Evolutionary conservation across 257 asterid genomes (phyloP), one percentile per base, ranked within the genome.

Genomic region (Primulina huaijiensis): DNA sequence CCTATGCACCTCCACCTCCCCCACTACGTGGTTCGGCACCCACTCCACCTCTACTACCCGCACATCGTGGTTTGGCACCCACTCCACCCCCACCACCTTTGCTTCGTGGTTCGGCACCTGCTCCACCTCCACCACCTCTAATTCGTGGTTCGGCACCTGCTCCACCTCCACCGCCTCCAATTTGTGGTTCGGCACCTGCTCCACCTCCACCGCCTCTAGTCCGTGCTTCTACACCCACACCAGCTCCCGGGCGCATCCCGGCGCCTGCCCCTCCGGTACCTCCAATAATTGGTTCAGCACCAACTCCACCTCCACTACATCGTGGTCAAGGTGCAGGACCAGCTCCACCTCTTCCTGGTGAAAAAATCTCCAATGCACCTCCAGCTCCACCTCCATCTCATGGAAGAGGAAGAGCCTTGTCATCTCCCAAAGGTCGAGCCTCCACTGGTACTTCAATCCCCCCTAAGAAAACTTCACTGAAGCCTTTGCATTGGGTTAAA

Each of bases 401-500:
- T 61, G 96, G 88, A 63, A 82, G 88, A 76, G 98, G 97, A 71
- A 86, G 90, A 84, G 75, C 85, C 69, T 72, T 76, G 64, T 53
- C 84, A 68, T 67, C 86, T 64, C 62, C 84, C 56, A 79, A 78
- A 82, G 93, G 92, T 75, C 86, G 92, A 82, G 83, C 78, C 74
- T 72, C 87, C 55, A 69, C 67, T 62, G 90, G 84, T 74, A 77
- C 90, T 73, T 81, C 90, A 55, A 93, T 88, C 73, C 97, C 97
- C 69, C 94, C 96, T 3, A 93, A 88, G 69, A 93, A 88, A 83
- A 70, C 92, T 64, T 78, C 98, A 64, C 60, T 93, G 65, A 93
- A 93, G 84, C 97, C 98, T 62, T 87, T 93, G 75, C 97, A 93
- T 69, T 93, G 98, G 98, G 93, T 89, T 37, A 93, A 93, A 87